Evolutionary conservation across 2,329 filamentous ascomycete species (phyloP).

Genomic region (Pseudogymnoascus sp.): DNA sequence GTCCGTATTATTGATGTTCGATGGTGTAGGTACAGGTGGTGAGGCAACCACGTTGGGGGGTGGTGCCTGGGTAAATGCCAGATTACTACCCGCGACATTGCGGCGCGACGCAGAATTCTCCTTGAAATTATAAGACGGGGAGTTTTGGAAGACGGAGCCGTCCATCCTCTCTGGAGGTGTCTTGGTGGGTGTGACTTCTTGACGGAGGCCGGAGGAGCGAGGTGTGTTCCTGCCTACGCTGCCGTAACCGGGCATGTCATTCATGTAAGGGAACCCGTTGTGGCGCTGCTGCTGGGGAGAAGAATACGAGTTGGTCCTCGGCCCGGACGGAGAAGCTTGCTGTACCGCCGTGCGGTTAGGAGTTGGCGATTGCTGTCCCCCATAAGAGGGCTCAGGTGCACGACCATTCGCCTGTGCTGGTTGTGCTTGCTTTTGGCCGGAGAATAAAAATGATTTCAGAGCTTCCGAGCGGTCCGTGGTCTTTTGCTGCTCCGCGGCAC

Average conservation of each 20-base stretch:
- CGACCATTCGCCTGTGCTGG: neutral
- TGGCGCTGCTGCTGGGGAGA: conserved; percentile 11
- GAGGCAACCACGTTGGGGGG: neutral
- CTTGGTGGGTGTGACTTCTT: conserved; percentile 26
- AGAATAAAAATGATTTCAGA: conserved; percentile 49
- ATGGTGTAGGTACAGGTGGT: neutral
- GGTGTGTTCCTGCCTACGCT: conserved; percentile 16
- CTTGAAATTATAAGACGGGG: neutral
- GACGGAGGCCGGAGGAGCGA: conserved; percentile 27
- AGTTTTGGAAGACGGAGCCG: neutral
- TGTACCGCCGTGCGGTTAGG: neutral
- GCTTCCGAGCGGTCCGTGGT: conserved; percentile 38
- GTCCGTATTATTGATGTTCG: conserved; percentile 15
- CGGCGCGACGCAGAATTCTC: conserved; percentile 1
- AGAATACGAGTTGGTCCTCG: neutral
- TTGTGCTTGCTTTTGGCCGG: conserved; percentile 22
- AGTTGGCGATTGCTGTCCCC: neutral
- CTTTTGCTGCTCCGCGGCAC: conserved; percentile 26
- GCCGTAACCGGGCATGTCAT: conserved; percentile 15
- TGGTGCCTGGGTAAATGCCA: neutral
- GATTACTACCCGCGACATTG: neutral
- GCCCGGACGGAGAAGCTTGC: neutral
- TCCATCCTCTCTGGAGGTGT: conserved; percentile 19
- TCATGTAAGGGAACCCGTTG: conserved; percentile 13
- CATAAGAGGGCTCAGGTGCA: neutral